phyloP scores from a whole-genome alignment of 176 grass and related monocot species.

The Zoysia japonica region DNA sequence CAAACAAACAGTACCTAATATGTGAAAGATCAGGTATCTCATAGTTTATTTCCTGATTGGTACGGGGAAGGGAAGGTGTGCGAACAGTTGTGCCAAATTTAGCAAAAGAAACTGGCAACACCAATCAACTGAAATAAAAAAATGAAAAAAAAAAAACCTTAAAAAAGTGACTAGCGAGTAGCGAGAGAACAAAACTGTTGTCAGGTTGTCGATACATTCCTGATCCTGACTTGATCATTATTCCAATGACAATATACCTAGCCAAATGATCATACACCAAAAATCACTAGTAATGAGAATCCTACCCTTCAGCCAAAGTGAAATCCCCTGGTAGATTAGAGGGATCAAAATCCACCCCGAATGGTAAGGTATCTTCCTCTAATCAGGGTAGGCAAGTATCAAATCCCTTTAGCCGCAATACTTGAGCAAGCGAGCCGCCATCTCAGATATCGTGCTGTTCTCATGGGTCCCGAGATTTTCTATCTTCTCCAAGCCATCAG shows the following conservation, averaged over 20 bases:
- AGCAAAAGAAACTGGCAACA: no score
- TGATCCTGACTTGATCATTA: background rate
- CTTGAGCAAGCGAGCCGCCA: no score
- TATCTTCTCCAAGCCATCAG: constrained; percentile 65
- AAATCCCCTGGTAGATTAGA: background rate
- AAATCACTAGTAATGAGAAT: background rate
- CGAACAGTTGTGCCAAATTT: no score
- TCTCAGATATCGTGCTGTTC: constrained; percentile 34
- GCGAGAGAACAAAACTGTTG: no score
- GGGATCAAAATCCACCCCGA: background rate
- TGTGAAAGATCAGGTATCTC: no score
- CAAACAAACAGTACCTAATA: no score
- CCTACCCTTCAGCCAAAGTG: background rate
- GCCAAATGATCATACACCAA: background rate
- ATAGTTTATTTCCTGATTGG: no score
- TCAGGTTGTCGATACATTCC: no score
- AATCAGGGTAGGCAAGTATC: background rate
- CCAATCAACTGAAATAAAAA: no score
- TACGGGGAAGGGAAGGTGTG: no score
- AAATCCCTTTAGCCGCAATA: background rate
- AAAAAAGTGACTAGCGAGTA: no score
- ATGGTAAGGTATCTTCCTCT: background rate
- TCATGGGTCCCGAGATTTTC: constrained; percentile 63
- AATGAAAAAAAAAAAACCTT: no score
- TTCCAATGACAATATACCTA: background rate